A percentile compares a stretch with the other conserved stretches of the same genome.
Evolutionary conservation across 352 stramenopile genomes (phyloP).

Genomic region (Pythium pyrilobum): DNA sequence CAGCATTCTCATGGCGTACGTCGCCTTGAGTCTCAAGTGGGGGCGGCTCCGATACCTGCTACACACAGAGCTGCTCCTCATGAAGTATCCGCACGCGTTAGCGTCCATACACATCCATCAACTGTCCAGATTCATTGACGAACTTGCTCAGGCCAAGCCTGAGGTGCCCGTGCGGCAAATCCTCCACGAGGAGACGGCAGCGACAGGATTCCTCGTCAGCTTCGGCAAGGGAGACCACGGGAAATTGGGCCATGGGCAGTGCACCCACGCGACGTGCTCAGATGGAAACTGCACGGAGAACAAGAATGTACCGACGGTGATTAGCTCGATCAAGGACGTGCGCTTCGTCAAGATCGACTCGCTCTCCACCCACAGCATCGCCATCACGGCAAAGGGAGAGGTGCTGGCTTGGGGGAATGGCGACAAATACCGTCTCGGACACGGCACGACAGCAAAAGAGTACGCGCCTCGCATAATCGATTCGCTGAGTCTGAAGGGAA

Average conservation of each 20-base stretch:
- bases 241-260: constrained; percentile 77
- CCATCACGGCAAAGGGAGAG: constrained; percentile 55
- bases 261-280: constrained; percentile 48
- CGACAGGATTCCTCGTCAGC: constrained; percentile 59
- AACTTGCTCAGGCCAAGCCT: constrained; percentile 28
- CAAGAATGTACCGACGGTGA: constrained; percentile 59
- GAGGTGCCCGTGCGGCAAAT: constrained; percentile 18
- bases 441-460: constrained; percentile 69
- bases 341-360: constrained; percentile 72
- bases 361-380: constrained; percentile 78
- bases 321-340: constrained; percentile 44
- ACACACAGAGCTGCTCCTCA: constrained; percentile 29
- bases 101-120: constrained; percentile 17
- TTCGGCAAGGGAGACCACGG: constrained; percentile 84
- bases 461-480: constrained; percentile 62
- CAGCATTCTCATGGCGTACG: constrained; percentile 39
- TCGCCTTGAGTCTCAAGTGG: constrained; percentile 67
- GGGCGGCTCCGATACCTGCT: constrained; percentile 51
- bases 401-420: constrained; percentile 81
- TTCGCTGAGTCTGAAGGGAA: constrained; percentile 48
- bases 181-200: constrained; percentile 23
- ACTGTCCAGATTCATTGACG: constrained; percentile 30
- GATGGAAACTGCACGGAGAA: constrained; percentile 84
- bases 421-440: constrained; percentile 75
- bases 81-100: constrained; percentile 23